Evolutionary conservation across 2,329 filamentous ascomycete genomes (phyloP).

Genomic region (Dichotomopilus funicola): DNA sequence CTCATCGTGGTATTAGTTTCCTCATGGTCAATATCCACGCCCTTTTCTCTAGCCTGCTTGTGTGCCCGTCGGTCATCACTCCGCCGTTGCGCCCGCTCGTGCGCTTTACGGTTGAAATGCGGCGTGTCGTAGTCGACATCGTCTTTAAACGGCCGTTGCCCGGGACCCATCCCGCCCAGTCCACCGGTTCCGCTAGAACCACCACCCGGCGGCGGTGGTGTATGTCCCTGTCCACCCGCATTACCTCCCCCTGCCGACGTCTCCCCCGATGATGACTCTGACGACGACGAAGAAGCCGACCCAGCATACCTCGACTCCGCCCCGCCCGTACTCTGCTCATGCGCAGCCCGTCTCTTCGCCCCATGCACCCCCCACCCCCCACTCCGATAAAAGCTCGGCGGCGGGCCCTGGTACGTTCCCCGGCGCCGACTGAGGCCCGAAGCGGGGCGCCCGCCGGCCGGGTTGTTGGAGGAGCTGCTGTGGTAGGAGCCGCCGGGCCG

Average conservation of each 20-base stretch:
- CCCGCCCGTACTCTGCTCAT: constrained; percentile 36
- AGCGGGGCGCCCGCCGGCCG: constrained; percentile 68
- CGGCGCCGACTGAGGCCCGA: constrained; percentile 73
- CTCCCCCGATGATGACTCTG: not conserved
- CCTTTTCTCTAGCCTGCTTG: constrained; percentile 23
- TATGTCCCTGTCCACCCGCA: not conserved
- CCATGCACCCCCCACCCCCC: constrained; percentile 68
- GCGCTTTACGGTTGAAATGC: constrained; percentile 71
- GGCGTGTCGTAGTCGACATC: constrained; percentile 43
- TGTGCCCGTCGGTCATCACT: constrained; percentile 38
- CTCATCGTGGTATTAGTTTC: constrained; percentile 36
- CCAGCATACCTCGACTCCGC: not conserved
- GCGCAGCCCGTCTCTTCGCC: constrained; percentile 51
- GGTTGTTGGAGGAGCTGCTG: constrained; percentile 39
- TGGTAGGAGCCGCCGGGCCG: constrained; percentile 42
- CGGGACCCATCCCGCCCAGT: constrained; percentile 53
- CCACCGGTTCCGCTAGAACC: constrained; percentile 9
- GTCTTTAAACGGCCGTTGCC: constrained; percentile 42
- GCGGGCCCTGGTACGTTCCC: constrained; percentile 73
- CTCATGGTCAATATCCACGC: constrained; percentile 32
- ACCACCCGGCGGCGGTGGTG: constrained; percentile 5
- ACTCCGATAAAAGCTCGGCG: constrained; percentile 78
- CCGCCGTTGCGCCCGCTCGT: constrained; percentile 54
- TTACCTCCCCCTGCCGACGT: too few relatives aligned
- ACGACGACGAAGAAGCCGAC: not conserved